phyloP scores from a whole-genome alignment of 768 basidiomycete species.

The Termitomyces bulborhizus region DNA sequence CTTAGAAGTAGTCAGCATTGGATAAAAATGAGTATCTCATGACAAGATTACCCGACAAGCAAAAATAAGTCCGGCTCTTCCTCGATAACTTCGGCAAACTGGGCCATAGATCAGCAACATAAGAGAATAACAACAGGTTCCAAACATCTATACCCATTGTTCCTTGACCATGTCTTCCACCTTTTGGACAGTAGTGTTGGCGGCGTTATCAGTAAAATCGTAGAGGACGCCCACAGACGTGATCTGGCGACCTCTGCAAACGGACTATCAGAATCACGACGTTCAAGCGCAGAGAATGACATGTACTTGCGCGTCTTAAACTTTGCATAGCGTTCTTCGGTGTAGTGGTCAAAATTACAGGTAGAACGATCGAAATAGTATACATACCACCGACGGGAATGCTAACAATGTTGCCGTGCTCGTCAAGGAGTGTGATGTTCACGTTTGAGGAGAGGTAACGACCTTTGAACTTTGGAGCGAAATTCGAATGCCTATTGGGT shows the following conservation, averaged over 20 bases:
- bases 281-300: neutral
- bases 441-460: slow-evolving; percentile 80
- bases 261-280: neutral
- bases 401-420: slow-evolving; percentile 22
- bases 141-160: slow-evolving; percentile 46
- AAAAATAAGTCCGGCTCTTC: slow-evolving; percentile 83
- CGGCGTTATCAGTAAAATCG: slow-evolving; percentile 66
- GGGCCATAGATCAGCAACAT: neutral
- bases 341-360: neutral
- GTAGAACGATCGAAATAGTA: neutral
- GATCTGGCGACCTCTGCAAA: slow-evolving; percentile 52
- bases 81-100: slow-evolving; percentile 75
- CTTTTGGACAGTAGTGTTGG: slow-evolving; percentile 72
- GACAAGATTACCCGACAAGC: slow-evolving; percentile 46
- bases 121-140: neutral
- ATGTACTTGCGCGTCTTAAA: slow-evolving; percentile 69
- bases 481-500: slow-evolving; percentile 50
- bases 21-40: neutral
- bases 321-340: slow-evolving; percentile 55
- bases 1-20: slow-evolving; percentile 24
- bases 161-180: slow-evolving; percentile 77
- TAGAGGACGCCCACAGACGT: slow-evolving; percentile 79
- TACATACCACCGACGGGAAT: slow-evolving; percentile 31
- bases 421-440: slow-evolving; percentile 66
- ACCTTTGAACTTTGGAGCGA: slow-evolving; percentile 56